phyloP scores from a whole-genome alignment of 202 grass and related monocot species.

The Schoenoplectus triqueter region DNA sequence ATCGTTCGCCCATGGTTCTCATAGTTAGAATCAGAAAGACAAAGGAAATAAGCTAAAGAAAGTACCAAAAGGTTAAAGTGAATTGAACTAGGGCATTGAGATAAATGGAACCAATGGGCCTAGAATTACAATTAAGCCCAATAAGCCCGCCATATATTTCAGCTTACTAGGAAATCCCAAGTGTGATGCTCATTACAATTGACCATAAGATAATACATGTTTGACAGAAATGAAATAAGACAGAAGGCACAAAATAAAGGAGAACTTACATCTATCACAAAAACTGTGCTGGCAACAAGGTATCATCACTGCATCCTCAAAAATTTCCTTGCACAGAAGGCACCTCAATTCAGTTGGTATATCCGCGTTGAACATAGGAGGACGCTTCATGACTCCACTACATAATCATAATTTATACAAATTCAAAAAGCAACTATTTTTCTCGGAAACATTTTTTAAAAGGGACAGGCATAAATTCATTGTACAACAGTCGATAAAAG shows the following conservation, averaged over 20 bases:
- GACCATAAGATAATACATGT: constrained; percentile 18
- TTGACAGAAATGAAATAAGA: constrained; percentile 24
- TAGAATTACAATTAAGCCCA: constrained; percentile 32
- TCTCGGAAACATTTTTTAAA: constrained; percentile 6
- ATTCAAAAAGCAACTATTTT: neutral
- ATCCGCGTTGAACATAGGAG: constrained; percentile 38
- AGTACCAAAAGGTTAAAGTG: neutral
- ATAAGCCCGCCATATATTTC: constrained; percentile 13
- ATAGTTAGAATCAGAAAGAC: constrained; percentile 1
- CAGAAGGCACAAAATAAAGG: neutral
- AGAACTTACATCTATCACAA: constrained; percentile 52
- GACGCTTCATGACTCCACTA: constrained; percentile 39
- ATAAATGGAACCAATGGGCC: constrained; percentile 24
- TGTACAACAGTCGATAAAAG: neutral
- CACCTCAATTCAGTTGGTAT: constrained; percentile 53
- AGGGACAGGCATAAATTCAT: neutral
- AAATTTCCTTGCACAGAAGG: constrained; percentile 52
- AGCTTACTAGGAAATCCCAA: constrained; percentile 15
- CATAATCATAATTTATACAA: constrained; percentile 35
- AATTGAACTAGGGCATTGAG: neutral
- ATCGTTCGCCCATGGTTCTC: neutral
- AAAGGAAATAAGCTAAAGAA: neutral
- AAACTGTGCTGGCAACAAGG: constrained; percentile 63
- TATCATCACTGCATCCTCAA: constrained; percentile 55
- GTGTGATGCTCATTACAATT: neutral